Percentiles rank a stretch among this genome's conserved stretches.
Evolutionary conservation across 306 rosid species (phyloP).

Genomic region (Cucurbita ficifolia): DNA sequence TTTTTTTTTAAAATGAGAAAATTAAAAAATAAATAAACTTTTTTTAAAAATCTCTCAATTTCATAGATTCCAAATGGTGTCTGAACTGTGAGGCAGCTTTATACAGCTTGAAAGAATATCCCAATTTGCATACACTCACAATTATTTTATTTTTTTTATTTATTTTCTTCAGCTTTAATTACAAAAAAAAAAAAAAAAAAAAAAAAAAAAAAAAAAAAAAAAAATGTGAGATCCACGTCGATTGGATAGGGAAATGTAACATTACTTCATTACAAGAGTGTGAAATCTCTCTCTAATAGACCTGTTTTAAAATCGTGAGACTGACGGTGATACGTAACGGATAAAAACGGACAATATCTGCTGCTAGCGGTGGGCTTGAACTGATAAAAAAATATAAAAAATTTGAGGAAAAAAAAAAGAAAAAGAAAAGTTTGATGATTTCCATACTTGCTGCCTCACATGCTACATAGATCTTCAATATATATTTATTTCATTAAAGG

Average conservation of each 20-base stretch:
- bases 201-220: too few species aligned
- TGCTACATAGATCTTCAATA: background rate
- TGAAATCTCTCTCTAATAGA: too few species aligned
- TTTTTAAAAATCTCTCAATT: background rate
- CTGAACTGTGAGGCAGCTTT: constrained; percentile 2
- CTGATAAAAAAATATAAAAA: too few species aligned
- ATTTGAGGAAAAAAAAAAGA: background rate
- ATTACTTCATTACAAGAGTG: too few species aligned
- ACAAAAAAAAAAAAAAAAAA: background rate
- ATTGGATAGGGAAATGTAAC: too few species aligned
- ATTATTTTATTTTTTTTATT: background rate
- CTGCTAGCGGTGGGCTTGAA: too few species aligned
- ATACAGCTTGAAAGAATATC: constrained; percentile 4
- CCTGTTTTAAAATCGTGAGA: too few species aligned
- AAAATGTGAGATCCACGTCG: background rate
- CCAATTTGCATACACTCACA: background rate
- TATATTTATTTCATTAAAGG: background rate
- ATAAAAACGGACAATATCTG: too few species aligned
- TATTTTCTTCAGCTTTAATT: background rate
- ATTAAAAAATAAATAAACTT: background rate
- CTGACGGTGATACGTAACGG: too few species aligned
- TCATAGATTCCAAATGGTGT: constrained; percentile 1
- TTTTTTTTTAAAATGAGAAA: too few species aligned
- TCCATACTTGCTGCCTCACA: background rate
- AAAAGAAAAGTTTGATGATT: background rate